These are phyloP conservation scores for Phaffia tasmanica DNA, from an alignment of 768 basidiomycete genomes.

Conservation along the genomic window DNA sequence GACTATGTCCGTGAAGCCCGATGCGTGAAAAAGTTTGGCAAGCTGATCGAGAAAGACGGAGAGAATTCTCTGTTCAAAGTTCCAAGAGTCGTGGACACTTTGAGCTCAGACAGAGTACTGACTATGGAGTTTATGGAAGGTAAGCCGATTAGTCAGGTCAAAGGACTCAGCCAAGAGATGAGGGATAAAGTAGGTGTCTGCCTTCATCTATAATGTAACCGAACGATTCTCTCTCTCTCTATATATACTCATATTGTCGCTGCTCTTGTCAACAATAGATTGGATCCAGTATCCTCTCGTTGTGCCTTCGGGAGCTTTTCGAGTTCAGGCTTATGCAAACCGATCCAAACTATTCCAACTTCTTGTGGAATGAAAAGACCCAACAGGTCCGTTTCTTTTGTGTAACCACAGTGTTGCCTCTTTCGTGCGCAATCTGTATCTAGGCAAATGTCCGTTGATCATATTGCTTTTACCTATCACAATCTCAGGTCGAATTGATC, in stretches of 20 bases:
- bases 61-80: constrained; percentile 55
- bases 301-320: constrained; percentile 85
- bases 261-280: constrained; percentile 48
- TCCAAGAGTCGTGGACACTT: constrained; percentile 68
- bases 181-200: constrained; percentile 54
- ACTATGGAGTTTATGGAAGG: constrained; percentile 82
- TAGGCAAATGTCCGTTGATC: background rate
- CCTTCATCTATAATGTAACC: background rate
- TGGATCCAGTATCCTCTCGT: constrained; percentile 62
- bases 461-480: background rate
- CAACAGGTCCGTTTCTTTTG: constrained; percentile 45
- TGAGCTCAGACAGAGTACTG: constrained; percentile 68
- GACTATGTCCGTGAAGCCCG: constrained; percentile 74
- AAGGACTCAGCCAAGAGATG: constrained; percentile 45
- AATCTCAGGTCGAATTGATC: constrained; percentile 61
- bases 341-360: constrained; percentile 97
- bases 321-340: constrained; percentile 91
- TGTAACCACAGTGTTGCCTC: background rate
- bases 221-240: background rate
- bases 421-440: background rate
- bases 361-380: constrained; percentile 66
- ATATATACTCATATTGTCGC: background rate
- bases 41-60: constrained; percentile 41
- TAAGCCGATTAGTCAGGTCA: constrained; percentile 64
- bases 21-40: constrained; percentile 51